Percentiles rank a stretch among this genome's conserved stretches.
These are phyloP conservation scores for Trifolium subterraneum DNA, from an alignment of 306 rosid species.

Conservation along the genomic window DNA sequence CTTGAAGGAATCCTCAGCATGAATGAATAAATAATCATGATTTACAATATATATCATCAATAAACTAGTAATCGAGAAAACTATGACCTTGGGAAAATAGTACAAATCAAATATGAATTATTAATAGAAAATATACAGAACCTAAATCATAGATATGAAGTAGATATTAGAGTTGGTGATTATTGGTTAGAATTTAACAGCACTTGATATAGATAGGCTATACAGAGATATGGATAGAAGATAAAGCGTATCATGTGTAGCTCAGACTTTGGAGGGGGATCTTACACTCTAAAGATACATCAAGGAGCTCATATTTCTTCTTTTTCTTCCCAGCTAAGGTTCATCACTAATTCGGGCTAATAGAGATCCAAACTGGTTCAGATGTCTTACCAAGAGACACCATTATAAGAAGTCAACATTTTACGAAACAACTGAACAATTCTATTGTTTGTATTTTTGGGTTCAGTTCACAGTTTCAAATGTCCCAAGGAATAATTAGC, in stretches of 20 bases:
- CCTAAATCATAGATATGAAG: slow-evolving; percentile 2
- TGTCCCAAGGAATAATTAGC: no score
- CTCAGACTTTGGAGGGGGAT: neutral
- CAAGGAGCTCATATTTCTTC: neutral
- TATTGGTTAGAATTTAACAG: neutral
- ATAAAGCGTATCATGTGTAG: neutral
- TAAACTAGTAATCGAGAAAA: slow-evolving; percentile 13
- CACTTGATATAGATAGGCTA: neutral
- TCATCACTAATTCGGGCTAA: neutral
- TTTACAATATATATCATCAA: neutral
- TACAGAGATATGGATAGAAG: neutral
- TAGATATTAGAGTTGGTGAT: slow-evolving; percentile 13
- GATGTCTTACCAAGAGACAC: neutral
- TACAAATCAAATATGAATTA: slow-evolving; percentile 11
- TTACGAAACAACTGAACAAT: no score
- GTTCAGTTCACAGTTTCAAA: no score
- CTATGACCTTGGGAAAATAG: neutral
- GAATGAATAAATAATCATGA: slow-evolving; percentile 19
- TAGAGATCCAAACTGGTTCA: neutral
- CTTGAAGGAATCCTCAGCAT: slow-evolving; percentile 10
- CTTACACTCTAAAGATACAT: neutral
- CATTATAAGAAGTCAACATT: neutral
- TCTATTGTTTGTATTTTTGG: no score
- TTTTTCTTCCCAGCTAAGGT: slow-evolving; percentile 1
- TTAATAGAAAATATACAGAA: neutral